Evolutionary conservation across 148 eudicot genomes (phyloP).

Genomic region (Rhododendron griersonianum): DNA sequence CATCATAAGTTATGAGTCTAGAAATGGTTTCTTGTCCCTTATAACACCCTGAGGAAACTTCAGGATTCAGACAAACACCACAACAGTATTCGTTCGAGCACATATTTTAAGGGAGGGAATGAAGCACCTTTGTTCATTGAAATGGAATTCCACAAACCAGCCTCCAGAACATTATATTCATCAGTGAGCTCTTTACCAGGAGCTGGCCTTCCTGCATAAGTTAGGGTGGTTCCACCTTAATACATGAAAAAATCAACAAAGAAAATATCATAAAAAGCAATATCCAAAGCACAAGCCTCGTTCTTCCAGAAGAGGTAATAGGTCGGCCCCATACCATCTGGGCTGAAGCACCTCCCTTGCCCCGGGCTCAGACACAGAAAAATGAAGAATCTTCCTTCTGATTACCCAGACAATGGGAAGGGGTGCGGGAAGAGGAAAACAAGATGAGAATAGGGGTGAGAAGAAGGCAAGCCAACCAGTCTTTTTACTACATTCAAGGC

Average conservation of each 20-base stretch:
- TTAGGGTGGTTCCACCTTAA: conserved; percentile 9
- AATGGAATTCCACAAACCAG: conserved; percentile 65
- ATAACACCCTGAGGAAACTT: conserved; percentile 50
- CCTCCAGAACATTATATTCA: conserved; percentile 73
- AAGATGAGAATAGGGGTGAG: too few species aligned
- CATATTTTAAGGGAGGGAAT: not conserved
- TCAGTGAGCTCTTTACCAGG: conserved; percentile 70
- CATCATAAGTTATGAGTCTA: conserved; percentile 68
- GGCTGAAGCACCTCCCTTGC: not conserved
- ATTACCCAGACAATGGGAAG: too few species aligned
- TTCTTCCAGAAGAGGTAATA: not conserved
- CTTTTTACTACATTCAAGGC: not conserved
- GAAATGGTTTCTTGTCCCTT: conserved; percentile 79
- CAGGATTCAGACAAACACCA: conserved; percentile 9
- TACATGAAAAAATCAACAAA: not conserved
- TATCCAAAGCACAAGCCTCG: not conserved
- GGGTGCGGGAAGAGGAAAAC: too few species aligned
- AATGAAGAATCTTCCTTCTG: not conserved
- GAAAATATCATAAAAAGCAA: not conserved
- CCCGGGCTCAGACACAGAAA: not conserved
- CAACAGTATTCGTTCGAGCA: not conserved
- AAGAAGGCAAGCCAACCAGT: too few species aligned
- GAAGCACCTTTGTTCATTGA: conserved; percentile 59
- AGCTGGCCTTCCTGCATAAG: conserved; percentile 61
- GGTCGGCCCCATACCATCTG: not conserved